These are phyloP conservation scores for Chaetoceros tenuissimus DNA, from an alignment of 108 stramenopile species.

Conservation along the genomic window DNA sequence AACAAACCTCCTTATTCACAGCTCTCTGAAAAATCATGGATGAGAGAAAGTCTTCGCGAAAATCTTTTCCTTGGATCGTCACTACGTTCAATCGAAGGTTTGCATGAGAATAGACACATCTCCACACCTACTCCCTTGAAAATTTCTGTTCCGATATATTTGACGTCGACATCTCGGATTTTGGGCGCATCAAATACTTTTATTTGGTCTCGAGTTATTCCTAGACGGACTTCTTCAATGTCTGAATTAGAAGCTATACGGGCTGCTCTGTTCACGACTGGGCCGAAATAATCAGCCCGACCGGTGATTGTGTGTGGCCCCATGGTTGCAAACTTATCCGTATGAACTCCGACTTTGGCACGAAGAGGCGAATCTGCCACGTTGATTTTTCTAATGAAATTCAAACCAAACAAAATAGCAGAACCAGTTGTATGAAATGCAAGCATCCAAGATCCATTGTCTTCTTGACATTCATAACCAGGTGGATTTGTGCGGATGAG, in stretches of 20 bases:
- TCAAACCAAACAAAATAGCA: constrained; percentile 31
- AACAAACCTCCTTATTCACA: no score
- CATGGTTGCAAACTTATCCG: constrained; percentile 30
- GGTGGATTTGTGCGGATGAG: constrained; percentile 28
- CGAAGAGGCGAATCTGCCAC: constrained; percentile 11
- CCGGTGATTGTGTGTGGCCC: constrained; percentile 36
- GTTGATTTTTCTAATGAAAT: constrained; percentile 21
- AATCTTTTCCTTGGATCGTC: no score
- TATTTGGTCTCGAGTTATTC: no score
- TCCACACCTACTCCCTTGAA: no score
- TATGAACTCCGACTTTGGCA: constrained; percentile 25
- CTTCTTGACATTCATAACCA: constrained; percentile 39
- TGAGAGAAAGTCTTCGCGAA: no score
- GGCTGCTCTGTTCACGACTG: constrained; percentile 37
- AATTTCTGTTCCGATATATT: no score
- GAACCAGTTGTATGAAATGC: constrained; percentile 28
- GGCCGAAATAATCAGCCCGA: constrained; percentile 41
- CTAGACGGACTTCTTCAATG: constrained; percentile 24
- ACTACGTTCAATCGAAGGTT: no score
- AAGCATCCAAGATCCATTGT: no score
- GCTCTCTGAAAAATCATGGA: no score
- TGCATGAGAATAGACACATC: no score
- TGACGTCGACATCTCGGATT: no score
- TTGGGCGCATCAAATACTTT: no score
- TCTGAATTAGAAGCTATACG: constrained; percentile 28